Base-by-base conservation (phyloP, 2,329 filamentous ascomycete genomes). In the Scleromitrula shiraiana region DNA sequence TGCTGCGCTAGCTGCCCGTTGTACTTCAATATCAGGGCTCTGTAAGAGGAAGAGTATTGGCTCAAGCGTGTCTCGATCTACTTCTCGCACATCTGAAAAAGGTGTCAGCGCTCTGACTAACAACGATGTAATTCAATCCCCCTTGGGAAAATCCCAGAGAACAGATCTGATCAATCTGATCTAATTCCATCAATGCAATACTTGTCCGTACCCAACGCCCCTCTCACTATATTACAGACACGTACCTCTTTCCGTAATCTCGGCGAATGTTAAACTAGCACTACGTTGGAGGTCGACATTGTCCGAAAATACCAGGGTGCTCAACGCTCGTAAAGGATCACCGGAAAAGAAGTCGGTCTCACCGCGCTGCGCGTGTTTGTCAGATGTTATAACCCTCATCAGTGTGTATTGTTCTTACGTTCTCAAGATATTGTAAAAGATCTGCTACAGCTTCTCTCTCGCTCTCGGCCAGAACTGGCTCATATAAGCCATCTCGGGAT, bases 261-360 rank as follows among this genome's bases (percentile, higher is more conserved):
- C 93, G 52, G 93, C 93, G 75, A 98, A 98, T 2, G 93, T 98
- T 67, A 98, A 78, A 67, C 91, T 97, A 45, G 93, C 93, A 70
- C 93, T 97, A 57, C 93, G 80, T 71, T 98, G 93, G 45, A 98
- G 77, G 67, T 98, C 93, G 65, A 98, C 90, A 71, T 98, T 98
- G 68, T 97, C 90, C 50, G 93, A 98, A 67, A 95, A 98, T 50
- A 98, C 93, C 22, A 98, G 78, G 10, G 91, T 98, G 69, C 88
- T 96, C 49, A 98, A 73, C 38, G 93, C 91, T 68, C 86, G 85
- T 50, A 98, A 80, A 38, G 93, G 93, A 64, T 96, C 90, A 68
- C 93, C 93, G 30, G 87, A 84, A 70, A 98, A 98, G 79, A 98
- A 98, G 68, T 98, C 91, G 61, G 90, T 97, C 68, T 98, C 93